Evolutionary conservation across 257 asterid species (phyloP).

Genomic region (Penstemon barbatus): DNA sequence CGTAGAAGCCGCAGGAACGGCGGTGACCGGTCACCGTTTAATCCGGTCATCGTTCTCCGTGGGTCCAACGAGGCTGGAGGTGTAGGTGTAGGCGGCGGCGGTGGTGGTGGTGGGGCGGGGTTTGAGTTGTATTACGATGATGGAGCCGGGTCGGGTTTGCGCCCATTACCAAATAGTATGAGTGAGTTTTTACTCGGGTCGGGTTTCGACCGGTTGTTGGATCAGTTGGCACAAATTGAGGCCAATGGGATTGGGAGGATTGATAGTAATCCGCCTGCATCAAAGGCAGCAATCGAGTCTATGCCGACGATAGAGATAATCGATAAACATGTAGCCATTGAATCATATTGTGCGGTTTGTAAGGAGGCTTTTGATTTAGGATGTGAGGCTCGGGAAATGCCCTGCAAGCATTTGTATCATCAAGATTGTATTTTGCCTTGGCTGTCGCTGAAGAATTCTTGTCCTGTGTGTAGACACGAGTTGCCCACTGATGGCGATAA

Average conservation of each 20-base stretch:
- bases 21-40: constrained; percentile 82
- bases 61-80: constrained; percentile 46
- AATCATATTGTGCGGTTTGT: constrained; percentile 78
- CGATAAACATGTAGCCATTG: constrained; percentile 47
- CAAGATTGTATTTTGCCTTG: constrained; percentile 82
- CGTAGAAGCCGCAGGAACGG: constrained; percentile 65
- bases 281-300: constrained; percentile 77
- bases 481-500: constrained; percentile 49
- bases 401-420: constrained; percentile 85
- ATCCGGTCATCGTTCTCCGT: constrained; percentile 86
- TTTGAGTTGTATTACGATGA: constrained; percentile 81
- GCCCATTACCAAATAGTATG: constrained; percentile 72
- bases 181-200: constrained; percentile 83
- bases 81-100: constrained; percentile 40
- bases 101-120: constrained; percentile 41
- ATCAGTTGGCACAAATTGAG: constrained; percentile 72
- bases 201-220: constrained; percentile 78
- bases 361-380: constrained; percentile 80
- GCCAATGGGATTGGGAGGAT: constrained; percentile 67
- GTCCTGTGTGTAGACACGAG: constrained; percentile 86
- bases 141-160: constrained; percentile 77
- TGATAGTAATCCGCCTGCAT: constrained; percentile 70
- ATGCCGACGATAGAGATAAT: constrained; percentile 62
- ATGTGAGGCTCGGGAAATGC: constrained; percentile 74
- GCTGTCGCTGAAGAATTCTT: constrained; percentile 73